phyloP scores from a whole-genome alignment of 2,329 filamentous ascomycete species.

The Diplodia mutila region DNA sequence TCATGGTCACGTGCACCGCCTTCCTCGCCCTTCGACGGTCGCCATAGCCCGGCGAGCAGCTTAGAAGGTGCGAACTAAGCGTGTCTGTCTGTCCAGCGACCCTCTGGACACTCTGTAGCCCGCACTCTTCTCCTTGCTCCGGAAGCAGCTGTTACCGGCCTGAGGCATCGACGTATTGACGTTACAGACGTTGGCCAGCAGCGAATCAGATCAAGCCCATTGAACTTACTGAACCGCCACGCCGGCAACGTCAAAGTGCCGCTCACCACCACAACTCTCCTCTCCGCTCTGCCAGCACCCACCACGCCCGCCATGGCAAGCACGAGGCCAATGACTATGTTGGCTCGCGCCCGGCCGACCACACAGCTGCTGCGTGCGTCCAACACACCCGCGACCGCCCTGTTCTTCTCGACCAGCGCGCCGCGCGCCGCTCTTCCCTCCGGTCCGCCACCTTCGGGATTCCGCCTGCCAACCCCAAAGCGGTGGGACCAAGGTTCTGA shows the following conservation, averaged over 20 bases:
- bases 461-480: conserved; percentile 73
- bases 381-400: conserved; percentile 52
- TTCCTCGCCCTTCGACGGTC: not conserved
- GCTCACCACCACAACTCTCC: conserved; percentile 21
- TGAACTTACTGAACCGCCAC: conserved; percentile 19
- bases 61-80: not conserved
- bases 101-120: not conserved
- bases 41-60: not conserved
- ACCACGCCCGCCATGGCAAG: conserved; percentile 49
- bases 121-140: not conserved
- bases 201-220: conserved; percentile 9
- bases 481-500: conserved; percentile 82
- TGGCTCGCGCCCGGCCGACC: conserved; percentile 44
- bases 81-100: not conserved
- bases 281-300: conserved; percentile 26
- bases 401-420: conserved; percentile 67
- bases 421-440: conserved; percentile 66
- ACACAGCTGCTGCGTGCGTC: conserved; percentile 42
- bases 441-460: conserved; percentile 78
- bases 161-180: not conserved
- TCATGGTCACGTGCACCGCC: conserved; percentile 21
- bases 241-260: conserved; percentile 21
- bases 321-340: conserved; percentile 52
- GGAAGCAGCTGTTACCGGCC: not conserved
- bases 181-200: not conserved